A percentile compares a stretch with the other conserved stretches of the same genome.
Conservation (phyloP, 2,329 filamentous ascomycete species). For the Harringtonia lauricola region DNA sequence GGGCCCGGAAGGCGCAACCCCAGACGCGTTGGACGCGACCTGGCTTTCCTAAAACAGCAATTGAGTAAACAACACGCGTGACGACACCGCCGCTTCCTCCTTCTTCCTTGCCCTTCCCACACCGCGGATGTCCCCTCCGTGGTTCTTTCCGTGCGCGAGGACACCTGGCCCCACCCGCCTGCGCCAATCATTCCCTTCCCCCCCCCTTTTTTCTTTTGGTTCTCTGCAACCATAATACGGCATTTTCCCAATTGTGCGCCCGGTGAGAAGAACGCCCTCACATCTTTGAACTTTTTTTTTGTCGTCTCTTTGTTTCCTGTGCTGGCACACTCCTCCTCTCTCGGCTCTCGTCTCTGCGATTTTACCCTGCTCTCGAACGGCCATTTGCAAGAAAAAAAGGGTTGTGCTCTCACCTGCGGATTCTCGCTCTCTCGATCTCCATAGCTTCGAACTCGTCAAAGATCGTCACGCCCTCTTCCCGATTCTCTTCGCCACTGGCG, state of each 20-base stretch:
- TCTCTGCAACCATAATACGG: not conserved
- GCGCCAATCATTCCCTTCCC: constrained; percentile 1
- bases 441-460: too few relatives aligned
- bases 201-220: not conserved
- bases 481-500: too few relatives aligned
- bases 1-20: not conserved
- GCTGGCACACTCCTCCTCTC: not conserved
- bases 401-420: not conserved
- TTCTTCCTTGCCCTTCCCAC: not conserved
- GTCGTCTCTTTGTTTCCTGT: not conserved
- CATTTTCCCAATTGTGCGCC: not conserved
- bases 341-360: not conserved
- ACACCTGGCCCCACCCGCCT: not conserved
- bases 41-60: constrained; percentile 11
- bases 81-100: constrained; percentile 1
- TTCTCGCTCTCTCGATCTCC: not conserved
- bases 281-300: not conserved
- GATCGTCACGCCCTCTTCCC: too few relatives aligned
- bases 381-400: too few relatives aligned
- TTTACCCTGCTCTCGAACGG: not conserved
- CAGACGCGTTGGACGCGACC: constrained; percentile 13
- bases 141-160: not conserved
- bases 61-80: constrained; percentile 14
- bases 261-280: too few relatives aligned
- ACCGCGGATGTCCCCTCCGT: too few relatives aligned